phyloP scores from a whole-genome alignment of 306 rosid genomes.

The Vigna mungo region DNA sequence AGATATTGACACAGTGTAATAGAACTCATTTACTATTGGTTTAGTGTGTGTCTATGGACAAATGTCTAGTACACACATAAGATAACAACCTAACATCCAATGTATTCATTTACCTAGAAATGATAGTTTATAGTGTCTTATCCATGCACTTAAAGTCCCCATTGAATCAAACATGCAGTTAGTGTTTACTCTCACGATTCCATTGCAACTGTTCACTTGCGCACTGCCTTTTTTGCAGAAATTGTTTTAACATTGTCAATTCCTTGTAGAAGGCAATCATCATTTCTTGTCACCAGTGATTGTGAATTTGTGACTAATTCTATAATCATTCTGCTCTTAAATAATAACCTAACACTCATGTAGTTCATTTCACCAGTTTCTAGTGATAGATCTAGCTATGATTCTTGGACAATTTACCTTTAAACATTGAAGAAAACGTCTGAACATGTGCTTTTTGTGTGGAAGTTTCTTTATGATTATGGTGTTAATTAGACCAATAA shows the following conservation, averaged over 20 bases:
- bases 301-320: constrained; percentile 4
- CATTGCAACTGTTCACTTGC: background rate
- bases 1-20: background rate
- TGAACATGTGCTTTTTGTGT: background rate
- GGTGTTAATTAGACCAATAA: background rate
- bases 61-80: background rate
- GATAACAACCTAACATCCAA: background rate
- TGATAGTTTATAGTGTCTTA: background rate
- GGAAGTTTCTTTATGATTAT: constrained; percentile 18
- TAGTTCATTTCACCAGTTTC: constrained; percentile 31
- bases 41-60: constrained; percentile 15
- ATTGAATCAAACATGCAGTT: background rate
- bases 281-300: background rate
- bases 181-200: background rate
- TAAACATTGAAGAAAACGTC: constrained; percentile 1
- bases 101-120: background rate
- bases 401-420: constrained; percentile 15
- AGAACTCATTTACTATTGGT: background rate
- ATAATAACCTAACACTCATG: constrained; percentile 11
- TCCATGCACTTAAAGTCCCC: background rate
- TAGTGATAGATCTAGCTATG: constrained; percentile 19
- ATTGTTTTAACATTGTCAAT: constrained; percentile 13
- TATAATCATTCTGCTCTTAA: constrained; percentile 16
- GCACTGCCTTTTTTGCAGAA: background rate
- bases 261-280: background rate